Base-by-base conservation (phyloP, 305 asterid genomes). In the Plantago coronopus region DNA sequence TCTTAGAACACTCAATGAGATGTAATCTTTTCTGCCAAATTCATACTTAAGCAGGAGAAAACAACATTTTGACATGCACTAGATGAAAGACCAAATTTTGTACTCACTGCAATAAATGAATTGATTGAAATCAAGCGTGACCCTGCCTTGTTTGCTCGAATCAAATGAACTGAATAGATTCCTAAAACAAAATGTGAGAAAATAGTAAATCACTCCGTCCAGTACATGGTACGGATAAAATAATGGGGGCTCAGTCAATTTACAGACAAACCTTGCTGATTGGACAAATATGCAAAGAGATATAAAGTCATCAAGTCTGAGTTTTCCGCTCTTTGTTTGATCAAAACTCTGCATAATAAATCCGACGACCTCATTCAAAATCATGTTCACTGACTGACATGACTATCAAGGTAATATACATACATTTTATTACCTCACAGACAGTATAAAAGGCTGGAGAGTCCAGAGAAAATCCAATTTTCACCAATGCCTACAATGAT, bases 361-460 rank as follows among this genome's bases (percentile, higher is more conserved):
- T 59, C 34, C 43, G 38, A 66, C 31, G n/a, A 48, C 54, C 64
- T 62, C 19, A 43, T 59, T 53, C 45, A 45, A 65, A 59, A 53
- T n/a, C 48, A 64, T 31, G 49, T 31, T 20, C 19, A 17, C 29
- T 48, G 20, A 60, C 27, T 43, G 17, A 23, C 23, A 43, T 58
- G 49, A 23, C 11, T 19, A 45, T 17, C 27, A 18, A 17, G 53
- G 61, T 38, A 40, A 22, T 17, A 63, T 59, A 64, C 17, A 49
- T 45, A 38, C 60, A 14, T 49, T 59, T 75, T 76, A 85, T 75
- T 76, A 87, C 96, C 96, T 87, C 96, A 74, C 96, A 87, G 58
- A 73, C 96, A 18, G 91, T 85, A 64, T 87, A 87, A 54, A 87
- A 79, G 66, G 94, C 89, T 12, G 96, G 96, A 40, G 96, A 81